Base-by-base conservation (phyloP, 352 stramenopile species). In the Phytophthora brassicae region DNA sequence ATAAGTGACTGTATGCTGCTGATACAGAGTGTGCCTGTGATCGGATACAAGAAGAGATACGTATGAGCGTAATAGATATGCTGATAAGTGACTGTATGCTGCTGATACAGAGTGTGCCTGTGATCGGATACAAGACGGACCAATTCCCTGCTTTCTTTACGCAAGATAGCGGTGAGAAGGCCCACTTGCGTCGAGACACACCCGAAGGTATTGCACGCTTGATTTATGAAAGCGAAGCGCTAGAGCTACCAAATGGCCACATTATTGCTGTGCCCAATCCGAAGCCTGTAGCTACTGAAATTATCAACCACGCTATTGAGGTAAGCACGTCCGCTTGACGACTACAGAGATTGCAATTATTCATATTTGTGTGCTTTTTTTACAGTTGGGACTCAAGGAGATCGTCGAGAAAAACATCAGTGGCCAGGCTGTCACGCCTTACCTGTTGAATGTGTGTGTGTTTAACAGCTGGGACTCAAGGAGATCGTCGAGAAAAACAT, bases 71-170 rank as follows among this genome's bases (percentile, higher is more conserved):
- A 28, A 31, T 31, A 38, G 7, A 9, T 16, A 28, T 16, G 22
- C 20, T 42, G 33, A 56, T 41, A 26, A 3, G 68, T 35, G 28
- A 8, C 33, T 12, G 42, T 12, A 24, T 47, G 43, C 38, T 65
- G 20, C 24, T 57, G 48, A 42, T 54, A 55, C 77, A 98, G 72
- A 95, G 90, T 44, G 97, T 99, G 2, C 93, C 96, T 3, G 94
- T 98, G n/a, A 83, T 97, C 8, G 86, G 88, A 4, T 94, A 96
- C 74, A 75, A 83, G 38, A 96, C 87, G 4, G 79, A 98, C 60
- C 87, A 98, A 59, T 99, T 99, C 67, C 97, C 97, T 6, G 94
- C 97, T 2, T 99, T 99, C 60, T 99, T 99, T 75, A 99, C 95
- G 26, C 90, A 97, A 24, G 70, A 89, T 57, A 98, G 91, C 33